Evolutionary conservation across 2,329 filamentous ascomycete genomes (phyloP).

Genomic region (Alternaria solani): DNA sequence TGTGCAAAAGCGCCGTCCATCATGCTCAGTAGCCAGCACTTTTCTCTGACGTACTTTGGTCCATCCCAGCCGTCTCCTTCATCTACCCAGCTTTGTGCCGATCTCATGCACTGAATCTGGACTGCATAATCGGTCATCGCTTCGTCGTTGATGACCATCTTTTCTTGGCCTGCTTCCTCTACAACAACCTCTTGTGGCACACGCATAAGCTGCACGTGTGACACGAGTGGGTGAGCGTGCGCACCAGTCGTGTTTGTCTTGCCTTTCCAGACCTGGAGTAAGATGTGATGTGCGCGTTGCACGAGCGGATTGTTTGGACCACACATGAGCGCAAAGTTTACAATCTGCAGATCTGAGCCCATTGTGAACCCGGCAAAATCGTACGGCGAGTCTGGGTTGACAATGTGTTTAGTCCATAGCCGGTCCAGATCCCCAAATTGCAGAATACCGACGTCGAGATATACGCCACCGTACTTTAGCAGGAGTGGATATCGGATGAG

Average conservation of each 20-base stretch:
- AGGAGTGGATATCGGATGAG: slow-evolving; percentile 66
- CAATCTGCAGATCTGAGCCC: slow-evolving; percentile 31
- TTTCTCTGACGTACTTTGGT: slow-evolving; percentile 58
- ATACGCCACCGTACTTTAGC: slow-evolving; percentile 65
- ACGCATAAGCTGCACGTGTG: slow-evolving; percentile 57
- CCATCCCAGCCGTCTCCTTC: slow-evolving; percentile 63
- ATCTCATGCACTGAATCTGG: slow-evolving; percentile 62
- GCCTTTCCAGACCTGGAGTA: slow-evolving; percentile 62
- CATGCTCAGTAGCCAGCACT: slow-evolving; percentile 35
- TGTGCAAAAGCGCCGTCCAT: slow-evolving; percentile 40
- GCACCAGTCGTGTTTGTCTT: slow-evolving; percentile 51
- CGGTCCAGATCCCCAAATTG: slow-evolving; percentile 65
- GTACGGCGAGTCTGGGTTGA: slow-evolving; percentile 57
- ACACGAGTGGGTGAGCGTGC: slow-evolving; percentile 62
- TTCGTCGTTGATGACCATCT: slow-evolving; percentile 50
- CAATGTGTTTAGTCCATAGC: slow-evolving; percentile 62
- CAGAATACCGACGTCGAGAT: slow-evolving; percentile 65
- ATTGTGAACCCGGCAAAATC: slow-evolving; percentile 38
- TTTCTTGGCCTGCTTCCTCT: slow-evolving; percentile 45
- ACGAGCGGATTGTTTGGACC: slow-evolving; percentile 59
- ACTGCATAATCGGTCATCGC: slow-evolving; percentile 66
- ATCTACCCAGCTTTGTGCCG: slow-evolving; percentile 63
- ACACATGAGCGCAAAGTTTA: slow-evolving; percentile 34
- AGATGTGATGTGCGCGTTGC: slow-evolving; percentile 57
- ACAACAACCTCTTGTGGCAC: slow-evolving; percentile 41